Conservation (phyloP, 2,329 filamentous ascomycete genomes). For the Talaromyces sp. region DNA sequence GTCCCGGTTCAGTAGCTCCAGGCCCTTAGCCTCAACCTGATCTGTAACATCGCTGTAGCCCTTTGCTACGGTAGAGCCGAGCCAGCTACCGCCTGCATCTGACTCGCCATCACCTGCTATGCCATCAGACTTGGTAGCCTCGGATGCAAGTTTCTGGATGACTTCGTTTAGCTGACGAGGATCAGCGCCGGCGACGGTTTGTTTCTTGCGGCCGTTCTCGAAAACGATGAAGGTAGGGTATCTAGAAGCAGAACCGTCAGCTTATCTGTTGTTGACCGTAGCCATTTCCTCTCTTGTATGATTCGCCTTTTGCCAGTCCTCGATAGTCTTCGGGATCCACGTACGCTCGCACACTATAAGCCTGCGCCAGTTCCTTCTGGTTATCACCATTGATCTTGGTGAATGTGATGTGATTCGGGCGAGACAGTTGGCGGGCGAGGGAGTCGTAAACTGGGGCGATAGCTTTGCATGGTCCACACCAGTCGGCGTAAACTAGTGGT, state of each 20-base stretch:
- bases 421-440: constrained; percentile 71
- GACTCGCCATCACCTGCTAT: constrained; percentile 46
- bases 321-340: constrained; percentile 24
- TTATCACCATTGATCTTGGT: constrained; percentile 82
- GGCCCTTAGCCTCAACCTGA: constrained; percentile 74
- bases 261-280: background rate
- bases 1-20: constrained; percentile 88
- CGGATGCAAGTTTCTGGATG: constrained; percentile 70
- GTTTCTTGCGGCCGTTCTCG: constrained; percentile 67
- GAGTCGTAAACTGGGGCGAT: constrained; percentile 83
- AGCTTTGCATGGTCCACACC: constrained; percentile 80
- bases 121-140: constrained; percentile 56
- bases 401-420: constrained; percentile 75
- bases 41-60: constrained; percentile 83
- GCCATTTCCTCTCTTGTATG: too few relatives aligned
- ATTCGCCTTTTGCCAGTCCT: too few relatives aligned
- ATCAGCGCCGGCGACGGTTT: constrained; percentile 75
- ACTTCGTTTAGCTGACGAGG: constrained; percentile 69
- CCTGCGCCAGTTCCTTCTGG: constrained; percentile 71
- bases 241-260: constrained; percentile 12
- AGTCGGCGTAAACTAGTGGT: constrained; percentile 77
- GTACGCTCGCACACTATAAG: constrained; percentile 71
- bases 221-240: constrained; percentile 88
- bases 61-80: constrained; percentile 72
- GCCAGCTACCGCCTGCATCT: constrained; percentile 63